A percentile compares a stretch with the other conserved stretches of the same genome.
These are phyloP conservation scores for Solanum boliviense DNA, from an alignment of 257 asterid genomes.

Conservation along the genomic window DNA sequence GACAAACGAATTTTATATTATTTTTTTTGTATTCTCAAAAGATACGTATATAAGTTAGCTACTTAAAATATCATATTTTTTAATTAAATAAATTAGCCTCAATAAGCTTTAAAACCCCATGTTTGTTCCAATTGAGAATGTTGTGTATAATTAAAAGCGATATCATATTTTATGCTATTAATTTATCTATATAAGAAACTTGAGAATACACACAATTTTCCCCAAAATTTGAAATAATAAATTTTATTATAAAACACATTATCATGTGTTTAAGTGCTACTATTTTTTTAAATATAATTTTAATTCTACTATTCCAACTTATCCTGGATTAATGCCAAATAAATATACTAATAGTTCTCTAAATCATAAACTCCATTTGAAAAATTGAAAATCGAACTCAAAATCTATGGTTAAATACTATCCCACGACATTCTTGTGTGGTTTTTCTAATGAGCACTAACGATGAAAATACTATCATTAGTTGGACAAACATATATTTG, in stretches of 20 bases:
- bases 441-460: neutral
- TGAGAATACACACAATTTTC: no score
- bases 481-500: neutral
- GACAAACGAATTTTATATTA: neutral
- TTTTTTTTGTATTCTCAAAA: neutral
- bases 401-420: neutral
- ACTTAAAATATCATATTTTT: neutral
- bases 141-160: neutral
- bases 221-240: no score
- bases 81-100: neutral
- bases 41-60: neutral
- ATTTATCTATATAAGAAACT: neutral
- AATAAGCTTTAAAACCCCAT: neutral
- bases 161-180: neutral
- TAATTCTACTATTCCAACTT: no score
- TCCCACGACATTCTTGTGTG: neutral
- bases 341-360: neutral
- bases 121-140: neutral
- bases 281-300: no score
- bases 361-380: neutral
- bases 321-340: neutral
- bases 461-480: neutral
- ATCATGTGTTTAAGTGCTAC: neutral
- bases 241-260: no score
- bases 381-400: neutral